phyloP scores from a whole-genome alignment of 805 yeast species.

The Ogataea saltuana region DNA sequence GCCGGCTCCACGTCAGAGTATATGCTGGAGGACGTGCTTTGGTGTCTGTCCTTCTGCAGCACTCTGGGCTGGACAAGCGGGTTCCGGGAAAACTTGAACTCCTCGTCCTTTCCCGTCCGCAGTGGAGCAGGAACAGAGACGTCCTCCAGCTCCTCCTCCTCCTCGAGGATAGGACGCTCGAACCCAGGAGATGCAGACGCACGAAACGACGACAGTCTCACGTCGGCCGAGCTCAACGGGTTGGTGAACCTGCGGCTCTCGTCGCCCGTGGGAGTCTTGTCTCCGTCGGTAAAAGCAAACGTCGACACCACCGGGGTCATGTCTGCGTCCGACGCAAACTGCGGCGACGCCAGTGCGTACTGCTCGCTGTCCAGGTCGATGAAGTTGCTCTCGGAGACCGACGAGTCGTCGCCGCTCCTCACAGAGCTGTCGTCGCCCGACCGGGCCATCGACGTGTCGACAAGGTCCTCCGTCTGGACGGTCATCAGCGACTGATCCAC shows the following conservation, averaged over 20 bases:
- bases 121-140: neutral
- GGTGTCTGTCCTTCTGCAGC: slow-evolving; percentile 17
- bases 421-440: slow-evolving; percentile 7
- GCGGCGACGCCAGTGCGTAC: slow-evolving; percentile 8
- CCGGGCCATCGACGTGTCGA: slow-evolving; percentile 3
- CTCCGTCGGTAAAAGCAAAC: slow-evolving; percentile 19
- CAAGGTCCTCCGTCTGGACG: slow-evolving; percentile 18
- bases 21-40: slow-evolving; percentile 25
- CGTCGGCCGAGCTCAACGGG: slow-evolving; percentile 19
- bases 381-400: slow-evolving; percentile 29
- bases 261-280: slow-evolving; percentile 25
- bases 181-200: slow-evolving; percentile 20
- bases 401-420: slow-evolving; percentile 17
- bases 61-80: slow-evolving; percentile 1
- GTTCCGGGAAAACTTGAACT: slow-evolving; percentile 4
- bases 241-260: slow-evolving; percentile 24
- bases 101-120: neutral
- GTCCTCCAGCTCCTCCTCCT: slow-evolving; percentile 21
- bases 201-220: slow-evolving; percentile 18
- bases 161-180: slow-evolving; percentile 25
- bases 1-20: slow-evolving; percentile 21
- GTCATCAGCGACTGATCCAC: slow-evolving; percentile 17
- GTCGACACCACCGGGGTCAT: slow-evolving; percentile 14
- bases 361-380: slow-evolving; percentile 24
- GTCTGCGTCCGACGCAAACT: slow-evolving; percentile 4